Evolutionary conservation across 2,329 filamentous ascomycete genomes (phyloP), one percentile per base, ranked within the genome.

Genomic region (Botrytis byssoidea): DNA sequence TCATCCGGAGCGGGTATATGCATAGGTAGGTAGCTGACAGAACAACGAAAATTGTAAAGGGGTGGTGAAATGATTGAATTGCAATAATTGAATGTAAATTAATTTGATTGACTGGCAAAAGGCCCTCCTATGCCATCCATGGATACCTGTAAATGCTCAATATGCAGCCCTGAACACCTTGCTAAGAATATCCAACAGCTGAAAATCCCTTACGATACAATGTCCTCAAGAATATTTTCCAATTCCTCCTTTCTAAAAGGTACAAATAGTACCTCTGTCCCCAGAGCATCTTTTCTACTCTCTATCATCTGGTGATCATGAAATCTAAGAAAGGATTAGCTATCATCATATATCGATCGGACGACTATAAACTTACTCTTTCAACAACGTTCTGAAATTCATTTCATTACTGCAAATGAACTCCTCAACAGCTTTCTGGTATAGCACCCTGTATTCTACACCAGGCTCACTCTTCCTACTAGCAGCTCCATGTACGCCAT

Each of bases 241-340:
- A 98, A 85, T 83, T 99, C 96, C 76, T 97, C 94, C 77, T 91
- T 92, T 61, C 91, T 87, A 80, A 98, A 94, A 0, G 96, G 96
- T 22, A 97, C 89, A 77, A 93, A 92, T 65, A 99, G 83, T 70
- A 96, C 85, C 81, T 98, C 96, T 3, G 92, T 95, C 4, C 96
- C 96, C 73, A 95, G 85, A 0, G 89, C 88, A 82, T 99, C 95
- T 80, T 95, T 95, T 75, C 91, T 89, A 75, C 93, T 97, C 72
- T 93, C 93, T 76, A 99, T 92, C 90, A 99, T 98, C 80, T 98
- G 94, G 84, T 99, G 96, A 80, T 99, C 96, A 81, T 98, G 94
- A 82, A 99, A 96, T 83, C 90, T 92, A 70, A 60, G 32, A n/a
- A 25, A 73, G 71, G 12, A 60, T 73, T 55, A 73, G 64, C 40